These are phyloP conservation scores for Dryas drummondii DNA, from an alignment of 306 rosid genomes.

Conservation along the genomic window DNA sequence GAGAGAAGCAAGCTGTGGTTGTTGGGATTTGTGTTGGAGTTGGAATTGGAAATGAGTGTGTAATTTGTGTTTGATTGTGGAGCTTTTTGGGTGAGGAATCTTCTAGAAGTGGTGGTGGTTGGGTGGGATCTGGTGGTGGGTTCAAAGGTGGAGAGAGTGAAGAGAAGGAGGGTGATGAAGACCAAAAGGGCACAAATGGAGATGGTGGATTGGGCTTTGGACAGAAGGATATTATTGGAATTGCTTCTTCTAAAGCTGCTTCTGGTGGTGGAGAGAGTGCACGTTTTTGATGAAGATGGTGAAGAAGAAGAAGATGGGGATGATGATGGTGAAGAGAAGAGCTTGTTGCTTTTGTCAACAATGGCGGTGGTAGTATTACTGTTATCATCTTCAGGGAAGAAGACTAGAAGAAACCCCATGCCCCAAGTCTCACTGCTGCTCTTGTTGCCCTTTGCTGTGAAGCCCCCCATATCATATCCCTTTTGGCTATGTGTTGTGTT, in stretches of 20 bases:
- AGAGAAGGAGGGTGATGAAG: conserved; percentile 73
- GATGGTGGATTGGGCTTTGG: conserved; percentile 72
- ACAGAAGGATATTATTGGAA: conserved; percentile 33
- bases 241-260: conserved; percentile 28
- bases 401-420: conserved; percentile 67
- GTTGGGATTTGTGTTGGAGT: not conserved
- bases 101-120: conserved; percentile 25
- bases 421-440: conserved; percentile 36
- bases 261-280: not conserved
- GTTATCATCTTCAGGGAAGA: conserved; percentile 63
- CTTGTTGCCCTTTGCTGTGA: conserved; percentile 26
- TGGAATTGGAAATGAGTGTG: not conserved
- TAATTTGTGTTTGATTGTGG: not conserved
- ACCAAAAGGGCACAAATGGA: conserved; percentile 73
- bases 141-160: conserved; percentile 82
- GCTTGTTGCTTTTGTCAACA: conserved; percentile 32
- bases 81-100: conserved; percentile 28
- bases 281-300: conserved; percentile 15
- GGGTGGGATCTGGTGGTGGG: conserved; percentile 35
- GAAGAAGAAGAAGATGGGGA: conserved; percentile 15
- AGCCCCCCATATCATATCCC: conserved; percentile 13
- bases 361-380: conserved; percentile 20
- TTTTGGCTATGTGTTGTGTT: not conserved
- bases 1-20: conserved; percentile 1
- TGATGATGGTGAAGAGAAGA: conserved; percentile 19